These are phyloP conservation scores for Macrophomina tecta DNA, from an alignment of 2,329 filamentous ascomycete genomes.

Conservation along the genomic window DNA sequence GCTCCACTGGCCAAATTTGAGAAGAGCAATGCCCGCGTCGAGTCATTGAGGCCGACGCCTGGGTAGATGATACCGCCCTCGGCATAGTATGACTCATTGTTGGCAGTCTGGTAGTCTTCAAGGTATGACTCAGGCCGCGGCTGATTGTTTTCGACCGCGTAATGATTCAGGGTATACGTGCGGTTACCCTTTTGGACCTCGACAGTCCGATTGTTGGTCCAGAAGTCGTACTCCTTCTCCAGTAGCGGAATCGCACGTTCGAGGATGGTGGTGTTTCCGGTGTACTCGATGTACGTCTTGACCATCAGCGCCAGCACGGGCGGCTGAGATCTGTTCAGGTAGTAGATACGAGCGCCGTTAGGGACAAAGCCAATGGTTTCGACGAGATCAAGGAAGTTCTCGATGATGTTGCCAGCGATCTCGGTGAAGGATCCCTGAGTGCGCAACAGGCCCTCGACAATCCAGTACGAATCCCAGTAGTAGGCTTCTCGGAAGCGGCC, in stretches of 20 bases:
- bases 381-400: slow-evolving; percentile 72
- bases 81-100: slow-evolving; percentile 68
- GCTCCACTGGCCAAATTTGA: slow-evolving; percentile 68
- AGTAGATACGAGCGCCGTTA: slow-evolving; percentile 71
- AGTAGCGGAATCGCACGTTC: slow-evolving; percentile 67
- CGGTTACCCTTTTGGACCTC: slow-evolving; percentile 53
- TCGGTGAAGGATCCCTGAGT: slow-evolving; percentile 68
- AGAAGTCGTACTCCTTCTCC: slow-evolving; percentile 69
- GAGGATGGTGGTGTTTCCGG: slow-evolving; percentile 66
- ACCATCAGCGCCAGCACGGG: slow-evolving; percentile 72
- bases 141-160: slow-evolving; percentile 68
- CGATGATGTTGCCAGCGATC: slow-evolving; percentile 70
- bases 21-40: slow-evolving; percentile 61
- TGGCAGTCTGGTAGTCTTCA: slow-evolving; percentile 71
- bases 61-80: slow-evolving; percentile 65
- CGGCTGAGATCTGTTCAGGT: slow-evolving; percentile 71
- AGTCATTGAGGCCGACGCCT: slow-evolving; percentile 58
- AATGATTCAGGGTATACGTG: slow-evolving; percentile 65
- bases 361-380: slow-evolving; percentile 70
- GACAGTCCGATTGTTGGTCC: slow-evolving; percentile 65
- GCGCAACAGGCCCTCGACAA: slow-evolving; percentile 68
- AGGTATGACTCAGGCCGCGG: slow-evolving; percentile 71
- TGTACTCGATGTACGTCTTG: slow-evolving; percentile 67
- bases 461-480: slow-evolving; percentile 76
- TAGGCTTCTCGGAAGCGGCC: slow-evolving; percentile 75